Evolutionary conservation across 2,329 filamentous ascomycete genomes (phyloP).

Genomic region (Cladophialophora psammophila): DNA sequence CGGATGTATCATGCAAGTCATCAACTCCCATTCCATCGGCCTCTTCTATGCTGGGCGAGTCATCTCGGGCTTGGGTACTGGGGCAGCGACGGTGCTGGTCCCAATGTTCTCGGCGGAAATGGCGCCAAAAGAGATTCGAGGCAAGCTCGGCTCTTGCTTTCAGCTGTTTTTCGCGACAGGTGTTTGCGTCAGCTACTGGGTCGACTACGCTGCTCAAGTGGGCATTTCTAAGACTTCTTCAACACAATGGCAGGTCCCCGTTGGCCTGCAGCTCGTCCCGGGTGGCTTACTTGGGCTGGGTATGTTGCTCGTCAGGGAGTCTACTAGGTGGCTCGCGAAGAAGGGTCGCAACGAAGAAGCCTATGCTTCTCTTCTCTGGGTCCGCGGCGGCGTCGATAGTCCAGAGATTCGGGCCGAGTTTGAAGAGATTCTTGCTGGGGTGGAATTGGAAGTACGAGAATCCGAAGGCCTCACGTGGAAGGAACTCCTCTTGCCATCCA

Average conservation of each 20-base stretch:
- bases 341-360: slow-evolving; percentile 57
- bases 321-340: slow-evolving; percentile 57
- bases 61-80: slow-evolving; percentile 58
- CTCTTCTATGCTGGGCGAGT: slow-evolving; percentile 58
- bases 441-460: slow-evolving; percentile 56
- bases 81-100: slow-evolving; percentile 54
- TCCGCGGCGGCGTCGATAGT: slow-evolving; percentile 56
- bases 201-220: slow-evolving; percentile 58
- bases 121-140: slow-evolving; percentile 53
- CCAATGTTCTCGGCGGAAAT: slow-evolving; percentile 57
- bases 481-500: slow-evolving; percentile 56
- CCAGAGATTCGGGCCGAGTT: slow-evolving; percentile 47
- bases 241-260: slow-evolving; percentile 64
- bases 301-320: slow-evolving; percentile 60
- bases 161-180: slow-evolving; percentile 60
- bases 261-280: slow-evolving; percentile 60
- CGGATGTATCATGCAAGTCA: slow-evolving; percentile 53
- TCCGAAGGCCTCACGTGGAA: slow-evolving; percentile 57
- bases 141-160: slow-evolving; percentile 59
- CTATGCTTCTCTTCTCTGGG: slow-evolving; percentile 58
- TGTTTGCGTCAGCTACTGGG: slow-evolving; percentile 62
- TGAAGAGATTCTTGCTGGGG: slow-evolving; percentile 52
- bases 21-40: slow-evolving; percentile 55
- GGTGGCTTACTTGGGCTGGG: slow-evolving; percentile 57
- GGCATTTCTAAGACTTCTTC: slow-evolving; percentile 45